phyloP scores from a whole-genome alignment of 2,329 filamentous ascomycete genomes.

The Beauveria australis region DNA sequence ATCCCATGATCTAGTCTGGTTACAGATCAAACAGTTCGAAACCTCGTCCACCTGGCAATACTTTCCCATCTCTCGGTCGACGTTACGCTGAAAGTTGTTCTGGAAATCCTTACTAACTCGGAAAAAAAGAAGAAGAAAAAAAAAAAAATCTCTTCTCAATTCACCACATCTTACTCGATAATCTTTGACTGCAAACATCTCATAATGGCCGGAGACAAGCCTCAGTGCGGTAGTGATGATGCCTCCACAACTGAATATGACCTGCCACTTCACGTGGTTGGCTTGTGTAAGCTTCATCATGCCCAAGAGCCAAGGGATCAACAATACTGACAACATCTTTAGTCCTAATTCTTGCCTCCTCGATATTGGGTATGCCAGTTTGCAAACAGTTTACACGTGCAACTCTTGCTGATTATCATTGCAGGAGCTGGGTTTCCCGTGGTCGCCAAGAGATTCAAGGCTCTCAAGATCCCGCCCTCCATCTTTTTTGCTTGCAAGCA shows the following conservation, averaged over 20 bases:
- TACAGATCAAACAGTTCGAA: neutral
- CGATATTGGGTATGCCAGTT: constrained; percentile 17
- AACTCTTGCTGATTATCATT: neutral
- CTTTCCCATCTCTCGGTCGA: neutral
- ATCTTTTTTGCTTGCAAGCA: constrained; percentile 57
- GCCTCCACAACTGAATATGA: constrained; percentile 18
- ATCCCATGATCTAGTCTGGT: neutral
- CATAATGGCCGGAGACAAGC: constrained; percentile 15
- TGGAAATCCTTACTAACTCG: neutral
- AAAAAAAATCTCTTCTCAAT: too few relatives aligned
- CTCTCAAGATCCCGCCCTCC: constrained; percentile 48
- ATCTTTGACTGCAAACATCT: neutral
- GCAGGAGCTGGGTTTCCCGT: constrained; percentile 43
- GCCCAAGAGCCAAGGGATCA: too few relatives aligned
- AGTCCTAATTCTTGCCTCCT: constrained; percentile 22
- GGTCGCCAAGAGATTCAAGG: constrained; percentile 45
- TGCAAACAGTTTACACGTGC: neutral
- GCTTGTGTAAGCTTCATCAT: constrained; percentile 20
- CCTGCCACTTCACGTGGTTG: constrained; percentile 20
- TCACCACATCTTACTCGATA: neutral
- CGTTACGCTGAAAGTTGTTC: neutral
- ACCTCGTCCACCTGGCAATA: neutral
- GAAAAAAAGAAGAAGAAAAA: neutral
- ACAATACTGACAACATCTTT: neutral
- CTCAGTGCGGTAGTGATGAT: constrained; percentile 20